Conservation (phyloP, 208 protist species). For the Blechomonas ayalai region DNA sequence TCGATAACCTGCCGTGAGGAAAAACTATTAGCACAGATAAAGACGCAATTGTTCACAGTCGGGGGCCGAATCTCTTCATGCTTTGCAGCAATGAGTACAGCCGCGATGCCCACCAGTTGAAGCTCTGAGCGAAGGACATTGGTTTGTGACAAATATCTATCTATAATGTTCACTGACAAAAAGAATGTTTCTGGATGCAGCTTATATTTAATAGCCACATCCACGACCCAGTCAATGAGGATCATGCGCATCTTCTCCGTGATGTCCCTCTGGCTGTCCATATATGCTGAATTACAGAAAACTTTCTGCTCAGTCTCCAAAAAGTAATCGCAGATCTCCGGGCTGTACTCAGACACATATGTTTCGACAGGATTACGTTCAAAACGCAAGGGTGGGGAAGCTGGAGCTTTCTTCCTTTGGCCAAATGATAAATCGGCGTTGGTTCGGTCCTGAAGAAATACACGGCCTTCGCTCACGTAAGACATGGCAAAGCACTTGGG, state of each 20-base stretch:
- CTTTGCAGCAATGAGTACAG: slow-evolving; percentile 85
- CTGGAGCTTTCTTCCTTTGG: too few species aligned
- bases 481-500: too few species aligned
- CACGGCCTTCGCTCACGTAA: too few species aligned
- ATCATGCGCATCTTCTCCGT: slow-evolving; percentile 94
- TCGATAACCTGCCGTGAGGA: slow-evolving; percentile 58
- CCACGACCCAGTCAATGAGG: slow-evolving; percentile 97
- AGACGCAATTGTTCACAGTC: slow-evolving; percentile 87
- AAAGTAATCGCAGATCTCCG: slow-evolving; percentile 71
- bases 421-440: too few species aligned
- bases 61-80: slow-evolving; percentile 90
- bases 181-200: slow-evolving; percentile 94
- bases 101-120: slow-evolving; percentile 85
- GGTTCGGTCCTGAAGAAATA: too few species aligned
- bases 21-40: slow-evolving; percentile 90
- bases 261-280: slow-evolving; percentile 84
- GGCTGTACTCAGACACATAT: slow-evolving; percentile 54
- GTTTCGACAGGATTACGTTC: too few species aligned
- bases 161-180: slow-evolving; percentile 94
- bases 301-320: slow-evolving; percentile 41
- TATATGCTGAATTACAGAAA: slow-evolving; percentile 38
- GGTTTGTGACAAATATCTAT: slow-evolving; percentile 81
- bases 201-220: slow-evolving; percentile 93
- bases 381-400: too few species aligned
- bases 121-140: slow-evolving; percentile 53